These are phyloP conservation scores for Solanum chilense DNA, from an alignment of 257 asterid genomes.

Conservation along the genomic window DNA sequence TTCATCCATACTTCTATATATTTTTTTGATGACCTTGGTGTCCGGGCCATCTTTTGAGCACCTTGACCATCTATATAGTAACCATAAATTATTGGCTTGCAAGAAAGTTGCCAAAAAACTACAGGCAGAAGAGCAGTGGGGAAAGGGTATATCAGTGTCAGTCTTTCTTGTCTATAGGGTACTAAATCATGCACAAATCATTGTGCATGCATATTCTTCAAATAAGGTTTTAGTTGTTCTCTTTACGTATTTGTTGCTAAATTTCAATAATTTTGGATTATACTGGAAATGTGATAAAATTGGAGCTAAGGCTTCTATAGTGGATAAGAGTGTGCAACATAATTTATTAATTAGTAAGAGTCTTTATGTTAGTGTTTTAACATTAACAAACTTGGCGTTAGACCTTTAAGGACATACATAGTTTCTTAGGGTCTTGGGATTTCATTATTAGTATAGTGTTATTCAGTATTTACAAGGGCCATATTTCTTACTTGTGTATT, in stretches of 20 bases:
- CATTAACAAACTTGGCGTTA: background rate
- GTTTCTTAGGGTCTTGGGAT: background rate
- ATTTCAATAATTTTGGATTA: background rate
- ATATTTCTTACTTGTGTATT: background rate
- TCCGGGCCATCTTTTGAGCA: background rate
- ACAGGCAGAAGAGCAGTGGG: background rate
- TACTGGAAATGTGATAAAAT: background rate
- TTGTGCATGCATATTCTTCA: background rate
- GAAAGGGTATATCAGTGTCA: background rate
- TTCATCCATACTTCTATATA: background rate
- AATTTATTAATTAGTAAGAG: background rate
- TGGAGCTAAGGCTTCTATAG: background rate
- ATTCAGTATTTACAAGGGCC: background rate
- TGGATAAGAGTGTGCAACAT: background rate
- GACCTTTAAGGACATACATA: background rate
- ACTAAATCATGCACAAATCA: background rate
- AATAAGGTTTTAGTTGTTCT: background rate
- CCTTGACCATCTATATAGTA: background rate
- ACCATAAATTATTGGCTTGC: background rate
- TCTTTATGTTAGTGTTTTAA: background rate
- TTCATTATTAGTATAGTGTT: background rate
- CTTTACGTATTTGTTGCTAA: background rate
- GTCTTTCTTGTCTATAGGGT: background rate
- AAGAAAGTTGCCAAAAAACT: background rate
- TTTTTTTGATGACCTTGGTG: background rate